Conservation (phyloP, 2,329 filamentous ascomycete genomes). For the Fusarium pseudograminearum region DNA sequence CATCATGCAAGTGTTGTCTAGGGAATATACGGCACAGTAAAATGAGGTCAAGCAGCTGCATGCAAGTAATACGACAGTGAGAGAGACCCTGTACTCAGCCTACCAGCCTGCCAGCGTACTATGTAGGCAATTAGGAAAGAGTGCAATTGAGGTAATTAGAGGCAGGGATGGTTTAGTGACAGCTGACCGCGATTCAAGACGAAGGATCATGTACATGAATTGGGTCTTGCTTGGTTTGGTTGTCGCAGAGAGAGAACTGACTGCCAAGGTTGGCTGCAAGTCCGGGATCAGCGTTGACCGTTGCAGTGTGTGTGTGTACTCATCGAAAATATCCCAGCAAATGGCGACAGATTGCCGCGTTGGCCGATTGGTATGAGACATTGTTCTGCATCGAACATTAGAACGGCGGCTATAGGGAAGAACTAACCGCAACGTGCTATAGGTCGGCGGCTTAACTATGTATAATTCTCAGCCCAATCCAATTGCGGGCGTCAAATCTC, state of each 20-base stretch:
- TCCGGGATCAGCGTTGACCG: conserved; percentile 28
- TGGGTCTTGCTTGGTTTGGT: conserved; percentile 27
- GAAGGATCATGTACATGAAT: conserved; percentile 46
- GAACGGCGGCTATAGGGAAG: neutral
- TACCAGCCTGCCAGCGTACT: neutral
- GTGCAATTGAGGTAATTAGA: conserved; percentile 6
- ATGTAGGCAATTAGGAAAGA: conserved; percentile 2
- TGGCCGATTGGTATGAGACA: conserved; percentile 18
- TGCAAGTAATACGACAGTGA: neutral
- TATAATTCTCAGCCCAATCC: neutral
- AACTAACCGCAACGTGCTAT: neutral
- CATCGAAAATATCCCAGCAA: conserved; percentile 18
- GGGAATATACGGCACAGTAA: conserved; percentile 24
- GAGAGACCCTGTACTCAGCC: conserved; percentile 5
- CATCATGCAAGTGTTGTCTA: conserved; percentile 14
- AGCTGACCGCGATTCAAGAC: conserved; percentile 32
- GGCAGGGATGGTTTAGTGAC: conserved; percentile 18
- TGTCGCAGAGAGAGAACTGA: conserved; percentile 4
- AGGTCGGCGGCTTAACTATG: neutral
- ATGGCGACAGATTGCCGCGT: conserved; percentile 28
- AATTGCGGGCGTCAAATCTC: conserved; percentile 18
- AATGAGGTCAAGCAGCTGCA: conserved; percentile 18
- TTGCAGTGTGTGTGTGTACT: conserved; percentile 2
- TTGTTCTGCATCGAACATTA: neutral
- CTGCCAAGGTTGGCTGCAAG: conserved; percentile 18